These are phyloP conservation scores for Tremella fuciformis DNA, from an alignment of 768 basidiomycete species.

Conservation along the genomic window DNA sequence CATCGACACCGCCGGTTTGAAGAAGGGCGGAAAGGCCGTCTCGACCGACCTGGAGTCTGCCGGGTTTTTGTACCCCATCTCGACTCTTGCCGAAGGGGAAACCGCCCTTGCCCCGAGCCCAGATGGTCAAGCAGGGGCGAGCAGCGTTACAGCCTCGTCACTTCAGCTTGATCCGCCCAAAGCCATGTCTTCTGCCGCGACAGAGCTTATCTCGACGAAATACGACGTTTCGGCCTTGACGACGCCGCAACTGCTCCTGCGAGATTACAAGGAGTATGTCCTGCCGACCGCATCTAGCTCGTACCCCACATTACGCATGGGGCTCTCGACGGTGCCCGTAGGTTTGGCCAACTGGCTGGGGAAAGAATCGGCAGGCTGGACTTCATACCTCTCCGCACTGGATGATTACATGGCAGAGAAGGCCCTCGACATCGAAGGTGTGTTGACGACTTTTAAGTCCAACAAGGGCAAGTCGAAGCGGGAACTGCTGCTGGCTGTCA, in stretches of 20 bases:
- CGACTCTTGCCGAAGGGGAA: constrained; percentile 33
- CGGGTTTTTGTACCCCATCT: constrained; percentile 62
- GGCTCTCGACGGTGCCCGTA: constrained; percentile 78
- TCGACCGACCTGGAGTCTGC: constrained; percentile 65
- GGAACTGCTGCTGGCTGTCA: constrained; percentile 67
- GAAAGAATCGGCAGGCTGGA: constrained; percentile 42
- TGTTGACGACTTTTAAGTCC: constrained; percentile 68
- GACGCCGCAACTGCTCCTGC: constrained; percentile 72
- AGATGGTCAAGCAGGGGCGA: constrained; percentile 14
- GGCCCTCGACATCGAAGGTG: constrained; percentile 66
- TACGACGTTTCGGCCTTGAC: constrained; percentile 64
- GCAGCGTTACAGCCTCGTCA: constrained; percentile 4
- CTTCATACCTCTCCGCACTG: constrained; percentile 52
- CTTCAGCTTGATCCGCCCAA: constrained; percentile 10
- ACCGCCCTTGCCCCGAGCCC: neutral
- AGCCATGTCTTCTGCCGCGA: constrained; percentile 52
- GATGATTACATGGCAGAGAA: constrained; percentile 67
- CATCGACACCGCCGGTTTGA: constrained; percentile 79
- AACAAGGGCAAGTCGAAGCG: constrained; percentile 60
- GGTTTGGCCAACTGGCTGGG: constrained; percentile 61
- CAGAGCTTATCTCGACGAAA: constrained; percentile 62
- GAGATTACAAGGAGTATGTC: constrained; percentile 93
- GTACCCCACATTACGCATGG: constrained; percentile 59
- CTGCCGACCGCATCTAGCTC: constrained; percentile 57
- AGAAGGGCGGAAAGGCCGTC: constrained; percentile 68